These are phyloP conservation scores for Erythrophleum fordii DNA, from an alignment of 306 rosid genomes.

Conservation along the genomic window DNA sequence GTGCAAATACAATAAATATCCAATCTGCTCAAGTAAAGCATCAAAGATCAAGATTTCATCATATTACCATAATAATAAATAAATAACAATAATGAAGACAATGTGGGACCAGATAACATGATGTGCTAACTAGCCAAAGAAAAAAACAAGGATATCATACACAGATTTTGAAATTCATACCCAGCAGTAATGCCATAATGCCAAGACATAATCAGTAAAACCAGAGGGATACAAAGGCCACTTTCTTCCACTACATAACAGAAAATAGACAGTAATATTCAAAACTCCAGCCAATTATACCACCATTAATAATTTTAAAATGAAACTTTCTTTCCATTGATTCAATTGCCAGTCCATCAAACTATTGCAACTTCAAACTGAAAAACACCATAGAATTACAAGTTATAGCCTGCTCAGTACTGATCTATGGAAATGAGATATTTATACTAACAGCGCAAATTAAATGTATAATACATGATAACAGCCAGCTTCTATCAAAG, in stretches of 20 bases:
- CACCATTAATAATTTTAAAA: slow-evolving; percentile 20
- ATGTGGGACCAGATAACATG: slow-evolving; percentile 10
- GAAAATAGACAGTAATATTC: background rate
- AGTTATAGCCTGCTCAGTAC: slow-evolving; percentile 30
- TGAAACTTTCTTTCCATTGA: slow-evolving; percentile 26
- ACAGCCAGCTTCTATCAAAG: slow-evolving; percentile 16
- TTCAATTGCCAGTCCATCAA: background rate
- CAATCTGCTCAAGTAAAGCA: background rate
- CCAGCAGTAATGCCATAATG: slow-evolving; percentile 16
- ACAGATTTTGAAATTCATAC: background rate
- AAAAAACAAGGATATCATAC: background rate
- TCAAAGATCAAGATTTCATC: slow-evolving; percentile 23
- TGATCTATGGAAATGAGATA: background rate
- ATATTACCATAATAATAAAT: slow-evolving; percentile 12
- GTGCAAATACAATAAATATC: slow-evolving; percentile 25
- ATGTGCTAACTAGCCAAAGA: slow-evolving; percentile 5
- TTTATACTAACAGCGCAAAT: background rate
- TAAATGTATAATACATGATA: background rate
- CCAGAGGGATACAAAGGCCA: background rate
- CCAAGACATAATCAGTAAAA: slow-evolving; percentile 7
- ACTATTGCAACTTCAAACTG: slow-evolving; percentile 11
- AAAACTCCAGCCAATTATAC: slow-evolving; percentile 13
- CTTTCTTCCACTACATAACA: slow-evolving; percentile 7
- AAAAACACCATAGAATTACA: background rate
- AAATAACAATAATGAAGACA: slow-evolving; percentile 4